Evolutionary conservation across 768 basidiomycete species (phyloP).

Genomic region (Thelephora aurantiotincta): DNA sequence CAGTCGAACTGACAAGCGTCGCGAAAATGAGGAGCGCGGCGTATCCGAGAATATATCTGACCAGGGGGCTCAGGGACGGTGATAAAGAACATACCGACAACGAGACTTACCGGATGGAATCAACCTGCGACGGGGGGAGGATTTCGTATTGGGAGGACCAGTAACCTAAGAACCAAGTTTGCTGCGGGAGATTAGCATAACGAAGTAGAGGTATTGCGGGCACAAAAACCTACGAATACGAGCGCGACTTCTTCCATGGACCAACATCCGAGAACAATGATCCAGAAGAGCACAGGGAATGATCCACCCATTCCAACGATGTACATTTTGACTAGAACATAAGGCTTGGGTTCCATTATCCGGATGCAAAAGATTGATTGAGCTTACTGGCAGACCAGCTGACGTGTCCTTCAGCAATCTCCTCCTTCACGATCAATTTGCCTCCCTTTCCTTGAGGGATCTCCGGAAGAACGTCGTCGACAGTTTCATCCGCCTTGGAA

Average conservation of each 20-base stretch:
- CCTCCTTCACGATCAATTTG: conserved; percentile 22
- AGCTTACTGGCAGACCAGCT: conserved; percentile 20
- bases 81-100: too few relatives aligned
- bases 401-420: conserved; percentile 22
- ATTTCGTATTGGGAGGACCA: conserved; percentile 22
- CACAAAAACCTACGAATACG: not conserved
- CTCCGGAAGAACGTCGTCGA: conserved; percentile 9
- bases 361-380: not conserved
- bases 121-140: not conserved
- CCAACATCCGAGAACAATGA: not conserved
- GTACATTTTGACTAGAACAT: conserved; percentile 16
- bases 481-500: conserved; percentile 11
- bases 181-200: not conserved
- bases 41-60: conserved; percentile 18
- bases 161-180: conserved; percentile 22
- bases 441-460: conserved; percentile 10
- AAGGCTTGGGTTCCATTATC: not conserved
- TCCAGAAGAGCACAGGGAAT: conserved; percentile 15
- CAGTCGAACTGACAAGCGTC: conserved; percentile 10
- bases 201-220: not conserved
- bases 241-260: not conserved
- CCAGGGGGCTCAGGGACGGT: not conserved
- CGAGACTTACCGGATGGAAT: not conserved
- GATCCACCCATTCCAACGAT: conserved; percentile 15
- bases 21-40: conserved; percentile 7